phyloP scores from a whole-genome alignment of 345 rosid species.

The Sisymbrium altissimum region DNA sequence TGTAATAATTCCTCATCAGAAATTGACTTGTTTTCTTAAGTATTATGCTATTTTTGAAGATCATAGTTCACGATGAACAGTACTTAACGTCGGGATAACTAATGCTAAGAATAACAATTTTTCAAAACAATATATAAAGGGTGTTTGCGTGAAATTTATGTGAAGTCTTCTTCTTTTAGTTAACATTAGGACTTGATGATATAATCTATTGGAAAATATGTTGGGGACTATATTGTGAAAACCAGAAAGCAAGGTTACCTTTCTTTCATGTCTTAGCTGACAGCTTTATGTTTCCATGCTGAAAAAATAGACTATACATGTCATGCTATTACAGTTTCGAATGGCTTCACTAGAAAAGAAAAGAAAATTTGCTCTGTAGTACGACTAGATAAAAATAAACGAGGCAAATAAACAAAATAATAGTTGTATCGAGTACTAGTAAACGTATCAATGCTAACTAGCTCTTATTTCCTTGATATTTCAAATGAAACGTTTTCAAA shows the following conservation, averaged over 20 bases:
- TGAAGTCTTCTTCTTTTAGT: neutral
- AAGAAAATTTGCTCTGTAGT: neutral
- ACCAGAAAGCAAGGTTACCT: conserved; percentile 5
- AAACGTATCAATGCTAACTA: neutral
- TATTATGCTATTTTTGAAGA: neutral
- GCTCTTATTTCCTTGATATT: neutral
- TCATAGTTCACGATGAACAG: neutral
- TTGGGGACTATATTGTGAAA: neutral
- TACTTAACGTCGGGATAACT: neutral
- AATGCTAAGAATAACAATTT: neutral
- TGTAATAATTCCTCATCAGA: neutral
- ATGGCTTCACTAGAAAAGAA: neutral
- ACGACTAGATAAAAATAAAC: neutral
- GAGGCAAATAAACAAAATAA: neutral
- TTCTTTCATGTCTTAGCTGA: conserved; percentile 14
- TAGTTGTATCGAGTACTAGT: neutral
- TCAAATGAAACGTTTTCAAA: neutral
- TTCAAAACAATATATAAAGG: neutral
- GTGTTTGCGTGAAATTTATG: neutral
- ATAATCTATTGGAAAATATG: neutral
- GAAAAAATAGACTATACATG: neutral
- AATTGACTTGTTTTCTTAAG: neutral
- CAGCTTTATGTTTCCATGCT: conserved; percentile 16
- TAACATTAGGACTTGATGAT: neutral
- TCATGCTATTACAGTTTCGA: neutral